Evolutionary conservation across 192 early-diverging fungal genomes (phyloP), one percentile per base, ranked within the genome.

Genomic region (Podila epigama): DNA sequence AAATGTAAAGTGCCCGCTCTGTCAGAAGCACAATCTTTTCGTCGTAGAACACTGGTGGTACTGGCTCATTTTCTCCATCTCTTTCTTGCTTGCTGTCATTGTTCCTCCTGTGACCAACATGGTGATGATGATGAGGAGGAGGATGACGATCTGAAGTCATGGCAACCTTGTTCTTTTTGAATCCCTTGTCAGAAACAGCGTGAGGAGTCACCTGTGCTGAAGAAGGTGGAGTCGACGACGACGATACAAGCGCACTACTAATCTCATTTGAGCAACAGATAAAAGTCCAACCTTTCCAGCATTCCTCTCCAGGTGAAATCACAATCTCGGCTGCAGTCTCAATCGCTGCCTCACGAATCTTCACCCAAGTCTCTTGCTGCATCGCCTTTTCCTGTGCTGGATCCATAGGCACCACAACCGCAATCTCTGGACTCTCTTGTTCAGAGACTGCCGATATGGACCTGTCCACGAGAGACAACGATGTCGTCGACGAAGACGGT

Each of bases 1-100:
- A 93, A 20, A 93, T 72, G 65, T 91, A 91, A 1, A 93, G 61
- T 0, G 91, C 90, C 32, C 81, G 81, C 34, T 84, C 75, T 0
- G 91, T 91, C 25, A 93, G 60, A 0, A 90, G 66, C 5, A 93
- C 73, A 15, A 93, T 86, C 69, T 90, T 88, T 68, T 93, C 90
- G 60, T 86, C 85, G 35, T 85, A 85, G 9, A 73, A 70, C n/a
- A 75, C 29, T 4, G 53, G 36, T 16, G 32, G 9, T 20, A 58
- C 62, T 35, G 59, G n/a, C 56, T 70, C 48, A 40, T 20, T 42
- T 59, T 33, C 20, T 32, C 36, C 41, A 79, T 82, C 3, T 64
- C 34, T 3, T 55, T 29, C 15, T 32, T 55, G 28, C 13, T n/a
- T n/a, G 41, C 41, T 42, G 41, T 42, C n/a, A 12, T 16, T 16